Percentiles rank a stretch among this genome's conserved stretches.
Evolutionary conservation across 2,329 filamentous ascomycete genomes (phyloP).

Genomic region (Sclerotinia sclerotiorum): DNA sequence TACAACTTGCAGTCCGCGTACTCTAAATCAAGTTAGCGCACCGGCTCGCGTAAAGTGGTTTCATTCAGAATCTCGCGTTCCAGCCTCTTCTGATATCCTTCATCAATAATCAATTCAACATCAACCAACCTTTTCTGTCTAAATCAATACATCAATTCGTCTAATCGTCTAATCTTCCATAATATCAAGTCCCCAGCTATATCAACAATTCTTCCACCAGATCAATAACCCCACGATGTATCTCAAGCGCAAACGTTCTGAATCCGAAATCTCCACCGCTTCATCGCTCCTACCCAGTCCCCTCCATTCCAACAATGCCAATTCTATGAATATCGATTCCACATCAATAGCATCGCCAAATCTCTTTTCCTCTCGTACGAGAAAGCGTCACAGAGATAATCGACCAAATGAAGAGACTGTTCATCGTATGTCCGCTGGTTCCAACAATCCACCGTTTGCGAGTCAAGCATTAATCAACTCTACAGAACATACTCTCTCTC

Average conservation of each 20-base stretch:
- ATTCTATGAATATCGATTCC: slow-evolving; percentile 42
- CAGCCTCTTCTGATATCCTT: slow-evolving; percentile 9
- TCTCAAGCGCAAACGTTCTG: slow-evolving; percentile 64
- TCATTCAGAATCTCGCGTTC: slow-evolving; percentile 2
- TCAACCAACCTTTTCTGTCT: background rate
- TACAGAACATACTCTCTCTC: slow-evolving; percentile 51
- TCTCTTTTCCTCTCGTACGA: slow-evolving; percentile 56
- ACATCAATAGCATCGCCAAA: slow-evolving; percentile 41
- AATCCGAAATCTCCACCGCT: slow-evolving; percentile 54
- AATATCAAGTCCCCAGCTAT: background rate
- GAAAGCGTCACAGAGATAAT: slow-evolving; percentile 60
- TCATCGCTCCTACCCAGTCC: slow-evolving; percentile 46
- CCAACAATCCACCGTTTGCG: slow-evolving; percentile 1
- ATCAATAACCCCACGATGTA: slow-evolving; percentile 44
- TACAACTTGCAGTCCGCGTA: background rate
- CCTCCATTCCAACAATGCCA: slow-evolving; percentile 40
- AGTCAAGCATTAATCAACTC: slow-evolving; percentile 25
- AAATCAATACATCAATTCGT: background rate
- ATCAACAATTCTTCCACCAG: background rate
- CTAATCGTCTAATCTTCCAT: background rate
- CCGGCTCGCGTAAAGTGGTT: slow-evolving; percentile 18
- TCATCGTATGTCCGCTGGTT: slow-evolving; percentile 33
- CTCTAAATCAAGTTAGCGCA: slow-evolving; percentile 16
- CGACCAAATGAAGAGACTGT: slow-evolving; percentile 55
- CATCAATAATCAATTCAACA: slow-evolving; percentile 3